Evolutionary conservation across 495 filamentous ascomycete genomes (phyloP).

Genomic region (Trichocladium antarcticum): DNA sequence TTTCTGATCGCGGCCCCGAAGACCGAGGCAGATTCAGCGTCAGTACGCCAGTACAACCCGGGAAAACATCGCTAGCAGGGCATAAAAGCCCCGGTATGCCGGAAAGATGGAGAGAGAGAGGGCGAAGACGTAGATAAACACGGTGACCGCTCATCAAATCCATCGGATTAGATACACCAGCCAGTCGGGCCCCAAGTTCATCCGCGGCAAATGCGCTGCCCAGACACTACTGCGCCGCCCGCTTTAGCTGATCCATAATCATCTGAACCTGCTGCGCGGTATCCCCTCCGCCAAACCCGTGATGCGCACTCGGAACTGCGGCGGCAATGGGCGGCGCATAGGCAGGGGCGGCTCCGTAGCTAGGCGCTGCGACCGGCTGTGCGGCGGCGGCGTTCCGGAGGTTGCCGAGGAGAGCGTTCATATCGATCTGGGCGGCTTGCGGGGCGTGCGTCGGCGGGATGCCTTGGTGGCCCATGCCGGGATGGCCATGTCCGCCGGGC

Average conservation of each 20-base stretch:
- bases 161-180: too few relatives aligned
- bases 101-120: too few relatives aligned
- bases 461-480: background rate
- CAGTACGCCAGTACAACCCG: too few relatives aligned
- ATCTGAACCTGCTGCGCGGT: constrained; percentile 21
- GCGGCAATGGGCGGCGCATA: background rate
- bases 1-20: too few relatives aligned
- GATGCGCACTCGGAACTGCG: constrained; percentile 2
- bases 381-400: constrained; percentile 8
- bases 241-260: constrained; percentile 21
- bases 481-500: background rate
- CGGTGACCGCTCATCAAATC: too few relatives aligned
- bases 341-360: constrained; percentile 10
- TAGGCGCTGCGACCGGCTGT: constrained; percentile 10
- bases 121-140: too few relatives aligned
- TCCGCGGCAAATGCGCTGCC: background rate
- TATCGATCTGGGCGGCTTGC: constrained; percentile 21
- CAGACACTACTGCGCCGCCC: constrained; percentile 5
- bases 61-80: too few relatives aligned
- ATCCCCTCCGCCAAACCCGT: constrained; percentile 8
- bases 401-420: constrained; percentile 22
- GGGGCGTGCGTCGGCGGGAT: constrained; percentile 33
- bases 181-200: background rate
- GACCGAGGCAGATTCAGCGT: too few relatives aligned
- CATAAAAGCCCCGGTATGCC: too few relatives aligned